Evolutionary conservation across 2,329 filamentous ascomycete genomes (phyloP).

Genomic region (Waltergamsia citrina): DNA sequence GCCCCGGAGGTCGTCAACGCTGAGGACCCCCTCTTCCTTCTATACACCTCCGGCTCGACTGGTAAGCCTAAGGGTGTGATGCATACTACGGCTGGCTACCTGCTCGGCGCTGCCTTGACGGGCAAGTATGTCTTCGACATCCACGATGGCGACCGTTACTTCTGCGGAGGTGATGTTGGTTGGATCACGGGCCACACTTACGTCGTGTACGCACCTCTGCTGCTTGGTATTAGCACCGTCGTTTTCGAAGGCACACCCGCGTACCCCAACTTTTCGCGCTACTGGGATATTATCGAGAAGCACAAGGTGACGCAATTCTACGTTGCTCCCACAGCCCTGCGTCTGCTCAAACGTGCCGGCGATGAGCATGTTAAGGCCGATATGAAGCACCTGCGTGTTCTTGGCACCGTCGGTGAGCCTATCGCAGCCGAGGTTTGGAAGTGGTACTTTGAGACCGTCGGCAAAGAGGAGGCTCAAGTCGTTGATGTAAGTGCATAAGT

Average conservation of each 20-base stretch:
- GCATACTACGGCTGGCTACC: slow-evolving; percentile 93
- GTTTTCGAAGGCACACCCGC: slow-evolving; percentile 97
- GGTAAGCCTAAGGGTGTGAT: slow-evolving; percentile 98
- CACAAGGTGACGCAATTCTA: slow-evolving; percentile 97
- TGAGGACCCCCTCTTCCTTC: slow-evolving; percentile 92
- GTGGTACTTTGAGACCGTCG: slow-evolving; percentile 96
- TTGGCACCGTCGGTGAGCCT: slow-evolving; percentile 93
- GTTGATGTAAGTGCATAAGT: slow-evolving; percentile 64
- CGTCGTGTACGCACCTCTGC: slow-evolving; percentile 88
- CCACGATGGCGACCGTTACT: slow-evolving; percentile 86
- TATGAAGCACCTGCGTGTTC: slow-evolving; percentile 81
- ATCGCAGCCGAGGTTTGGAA: slow-evolving; percentile 99
- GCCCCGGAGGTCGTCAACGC: slow-evolving; percentile 82
- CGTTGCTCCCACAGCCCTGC: slow-evolving; percentile 87
- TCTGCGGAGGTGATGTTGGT: slow-evolving; percentile 95
- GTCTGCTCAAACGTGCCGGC: slow-evolving; percentile 89
- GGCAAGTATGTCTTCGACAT: slow-evolving; percentile 99
- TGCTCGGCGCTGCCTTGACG: slow-evolving; percentile 86
- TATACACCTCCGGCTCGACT: slow-evolving; percentile 96
- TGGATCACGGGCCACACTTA: slow-evolving; percentile 99
- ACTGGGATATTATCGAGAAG: slow-evolving; percentile 97
- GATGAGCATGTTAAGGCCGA: slow-evolving; percentile 83
- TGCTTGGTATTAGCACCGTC: slow-evolving; percentile 88
- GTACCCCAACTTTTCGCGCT: slow-evolving; percentile 94
- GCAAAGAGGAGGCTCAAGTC: slow-evolving; percentile 86